These are phyloP conservation scores for Mortierella sp. DNA, from an alignment of 371 early-diverging fungal genomes.

Conservation along the genomic window DNA sequence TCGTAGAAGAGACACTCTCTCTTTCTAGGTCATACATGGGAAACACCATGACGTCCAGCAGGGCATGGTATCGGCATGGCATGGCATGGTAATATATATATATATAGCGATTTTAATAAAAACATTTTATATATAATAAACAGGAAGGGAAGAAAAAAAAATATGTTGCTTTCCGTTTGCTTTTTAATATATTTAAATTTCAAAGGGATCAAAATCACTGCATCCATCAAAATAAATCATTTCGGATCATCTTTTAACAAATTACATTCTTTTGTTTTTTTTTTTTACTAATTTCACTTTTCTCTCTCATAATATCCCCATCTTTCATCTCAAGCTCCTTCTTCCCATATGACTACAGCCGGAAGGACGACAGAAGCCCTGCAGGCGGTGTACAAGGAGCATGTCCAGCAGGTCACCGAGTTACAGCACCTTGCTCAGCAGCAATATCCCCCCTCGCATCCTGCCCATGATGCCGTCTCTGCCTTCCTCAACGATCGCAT, in stretches of 20 bases:
- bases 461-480: conserved; percentile 32
- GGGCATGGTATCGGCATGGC: neutral
- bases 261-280: too few relatives aligned
- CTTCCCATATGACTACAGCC: conserved; percentile 34
- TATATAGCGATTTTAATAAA: too few relatives aligned
- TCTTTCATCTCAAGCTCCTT: neutral
- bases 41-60: neutral
- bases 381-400: conserved; percentile 44
- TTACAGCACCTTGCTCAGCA: conserved; percentile 49
- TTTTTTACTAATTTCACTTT: conserved; percentile 3
- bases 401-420: conserved; percentile 46
- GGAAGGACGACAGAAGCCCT: conserved; percentile 29
- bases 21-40: neutral
- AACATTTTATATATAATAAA: neutral
- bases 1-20: too few relatives aligned
- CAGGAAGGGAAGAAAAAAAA: neutral
- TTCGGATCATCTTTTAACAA: too few relatives aligned
- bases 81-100: too few relatives aligned
- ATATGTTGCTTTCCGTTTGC: neutral
- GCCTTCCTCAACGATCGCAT: conserved; percentile 48
- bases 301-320: neutral
- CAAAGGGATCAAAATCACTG: too few relatives aligned
- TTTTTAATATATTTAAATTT: neutral
- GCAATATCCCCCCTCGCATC: conserved; percentile 34
- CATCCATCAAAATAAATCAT: too few relatives aligned